These are phyloP conservation scores for Pichia heedii DNA, from an alignment of 805 yeast species.

Conservation along the genomic window DNA sequence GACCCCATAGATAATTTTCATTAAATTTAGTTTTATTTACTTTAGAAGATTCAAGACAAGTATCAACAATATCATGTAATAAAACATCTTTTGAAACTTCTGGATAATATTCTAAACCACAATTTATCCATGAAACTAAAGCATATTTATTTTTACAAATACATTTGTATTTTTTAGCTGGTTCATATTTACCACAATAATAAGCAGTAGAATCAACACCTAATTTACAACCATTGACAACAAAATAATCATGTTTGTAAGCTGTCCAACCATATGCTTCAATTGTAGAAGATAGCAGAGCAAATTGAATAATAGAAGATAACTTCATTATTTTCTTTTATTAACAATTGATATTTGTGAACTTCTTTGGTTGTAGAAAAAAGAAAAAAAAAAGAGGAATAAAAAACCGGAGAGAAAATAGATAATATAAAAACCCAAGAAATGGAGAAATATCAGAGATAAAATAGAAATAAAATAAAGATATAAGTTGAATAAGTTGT, in stretches of 20 bases:
- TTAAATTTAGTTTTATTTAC: constrained; percentile 13
- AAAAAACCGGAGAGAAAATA: too few relatives aligned
- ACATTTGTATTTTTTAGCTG: constrained; percentile 12
- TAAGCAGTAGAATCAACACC: constrained; percentile 15
- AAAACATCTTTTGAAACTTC: constrained; percentile 1
- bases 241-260: constrained; percentile 13
- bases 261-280: constrained; percentile 8
- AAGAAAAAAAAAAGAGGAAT: too few relatives aligned
- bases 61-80: constrained; percentile 14
- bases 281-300: neutral
- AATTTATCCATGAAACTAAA: constrained; percentile 22
- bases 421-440: too few relatives aligned
- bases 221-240: constrained; percentile 16
- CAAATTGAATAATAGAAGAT: neutral
- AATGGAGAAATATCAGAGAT: too few relatives aligned
- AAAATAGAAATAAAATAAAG: too few relatives aligned
- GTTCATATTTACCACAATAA: constrained; percentile 12
- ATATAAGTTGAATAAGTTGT: too few relatives aligned
- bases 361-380: too few relatives aligned
- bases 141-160: constrained; percentile 22
- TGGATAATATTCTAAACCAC: constrained; percentile 14
- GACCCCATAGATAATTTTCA: neutral
- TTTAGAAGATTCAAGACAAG: constrained; percentile 9
- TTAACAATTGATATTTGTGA: too few relatives aligned
- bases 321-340: too few relatives aligned